Conservation (phyloP, 176 grass and related monocot species). For the Oryza australiensis region DNA sequence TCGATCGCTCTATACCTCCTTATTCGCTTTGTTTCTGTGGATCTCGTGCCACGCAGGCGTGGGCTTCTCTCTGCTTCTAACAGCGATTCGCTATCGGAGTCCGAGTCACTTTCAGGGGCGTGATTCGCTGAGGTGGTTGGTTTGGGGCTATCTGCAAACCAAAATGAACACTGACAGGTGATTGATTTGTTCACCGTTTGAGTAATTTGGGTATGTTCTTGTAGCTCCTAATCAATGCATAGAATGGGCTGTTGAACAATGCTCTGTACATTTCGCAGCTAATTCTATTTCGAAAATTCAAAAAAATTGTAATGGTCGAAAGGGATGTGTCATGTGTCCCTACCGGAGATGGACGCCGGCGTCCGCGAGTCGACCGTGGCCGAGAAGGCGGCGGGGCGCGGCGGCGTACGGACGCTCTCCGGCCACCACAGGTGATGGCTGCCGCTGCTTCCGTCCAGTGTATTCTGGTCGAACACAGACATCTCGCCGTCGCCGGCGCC, state of each 20-base stretch:
- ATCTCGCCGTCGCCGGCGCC: neutral
- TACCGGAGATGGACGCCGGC: slow-evolving; percentile 61
- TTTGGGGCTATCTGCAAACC: slow-evolving; percentile 22
- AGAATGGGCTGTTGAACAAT: neutral
- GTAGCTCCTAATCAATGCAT: no score
- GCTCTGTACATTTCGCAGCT: neutral
- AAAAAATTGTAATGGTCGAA: neutral
- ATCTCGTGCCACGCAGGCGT: slow-evolving; percentile 42
- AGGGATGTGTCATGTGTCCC: neutral
- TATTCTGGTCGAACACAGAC: slow-evolving; percentile 35
- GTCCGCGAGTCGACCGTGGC: slow-evolving; percentile 26
- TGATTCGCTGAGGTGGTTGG: slow-evolving; percentile 23
- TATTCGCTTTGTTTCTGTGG: slow-evolving; percentile 52
- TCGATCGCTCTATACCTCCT: slow-evolving; percentile 46
- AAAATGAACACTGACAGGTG: no score
- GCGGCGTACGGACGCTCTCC: slow-evolving; percentile 15
- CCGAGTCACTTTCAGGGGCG: slow-evolving; percentile 47
- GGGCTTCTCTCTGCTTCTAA: slow-evolving; percentile 39
- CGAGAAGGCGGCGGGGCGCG: slow-evolving; percentile 9
- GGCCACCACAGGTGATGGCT: slow-evolving; percentile 44
- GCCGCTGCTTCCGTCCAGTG: slow-evolving; percentile 32
- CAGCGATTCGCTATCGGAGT: slow-evolving; percentile 58
- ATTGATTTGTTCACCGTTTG: no score
- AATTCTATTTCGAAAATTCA: no score
- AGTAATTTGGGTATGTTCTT: no score